Evolutionary conservation across 2,329 filamentous ascomycete species (phyloP).

Genomic region (Scopulariopsis brevicaulis): DNA sequence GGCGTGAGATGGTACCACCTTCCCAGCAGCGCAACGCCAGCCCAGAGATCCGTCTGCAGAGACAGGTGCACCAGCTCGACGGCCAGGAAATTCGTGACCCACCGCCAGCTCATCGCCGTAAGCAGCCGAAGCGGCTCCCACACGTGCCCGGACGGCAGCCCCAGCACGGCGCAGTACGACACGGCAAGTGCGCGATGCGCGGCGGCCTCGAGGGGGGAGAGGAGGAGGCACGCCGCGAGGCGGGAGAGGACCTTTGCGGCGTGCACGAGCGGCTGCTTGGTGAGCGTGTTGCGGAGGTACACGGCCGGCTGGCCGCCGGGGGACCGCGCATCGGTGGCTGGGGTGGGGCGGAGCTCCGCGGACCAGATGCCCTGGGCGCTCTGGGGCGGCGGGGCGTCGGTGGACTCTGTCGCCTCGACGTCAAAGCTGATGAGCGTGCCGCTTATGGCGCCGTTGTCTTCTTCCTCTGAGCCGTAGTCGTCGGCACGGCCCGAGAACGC

Average conservation of each 20-base stretch:
- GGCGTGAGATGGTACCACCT: conserved; percentile 3
- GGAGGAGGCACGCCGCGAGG: conserved; percentile 26
- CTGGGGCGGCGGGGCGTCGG: conserved; percentile 20
- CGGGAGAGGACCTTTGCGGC: conserved; percentile 35
- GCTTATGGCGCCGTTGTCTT: conserved; percentile 41
- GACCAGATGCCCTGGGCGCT: conserved; percentile 41
- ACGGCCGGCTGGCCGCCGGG: conserved; percentile 14
- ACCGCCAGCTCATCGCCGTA: conserved; percentile 24
- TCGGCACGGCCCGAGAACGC: conserved; percentile 24
- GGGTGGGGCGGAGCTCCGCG: conserved; percentile 43
- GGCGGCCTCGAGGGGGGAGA: conserved; percentile 34
- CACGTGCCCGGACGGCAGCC: conserved; percentile 12
- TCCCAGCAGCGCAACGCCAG: conserved; percentile 21
- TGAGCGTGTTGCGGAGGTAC: conserved; percentile 38
- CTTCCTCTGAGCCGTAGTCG: conserved; percentile 44
- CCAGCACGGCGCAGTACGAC: conserved; percentile 24
- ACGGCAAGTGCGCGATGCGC: conserved; percentile 32
- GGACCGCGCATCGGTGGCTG: conserved; percentile 17
- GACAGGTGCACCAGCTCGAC: conserved; percentile 32
- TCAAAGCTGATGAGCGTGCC: conserved; percentile 50
- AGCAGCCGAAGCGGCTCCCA: conserved; percentile 11
- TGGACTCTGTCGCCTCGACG: conserved; percentile 43
- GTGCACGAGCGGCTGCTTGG: conserved; percentile 33
- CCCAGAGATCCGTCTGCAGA: conserved; percentile 33
- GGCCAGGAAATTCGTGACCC: conserved; percentile 31